Conservation (phyloP, 768 basidiomycete species). For the Suillus fuscotomentosus region DNA sequence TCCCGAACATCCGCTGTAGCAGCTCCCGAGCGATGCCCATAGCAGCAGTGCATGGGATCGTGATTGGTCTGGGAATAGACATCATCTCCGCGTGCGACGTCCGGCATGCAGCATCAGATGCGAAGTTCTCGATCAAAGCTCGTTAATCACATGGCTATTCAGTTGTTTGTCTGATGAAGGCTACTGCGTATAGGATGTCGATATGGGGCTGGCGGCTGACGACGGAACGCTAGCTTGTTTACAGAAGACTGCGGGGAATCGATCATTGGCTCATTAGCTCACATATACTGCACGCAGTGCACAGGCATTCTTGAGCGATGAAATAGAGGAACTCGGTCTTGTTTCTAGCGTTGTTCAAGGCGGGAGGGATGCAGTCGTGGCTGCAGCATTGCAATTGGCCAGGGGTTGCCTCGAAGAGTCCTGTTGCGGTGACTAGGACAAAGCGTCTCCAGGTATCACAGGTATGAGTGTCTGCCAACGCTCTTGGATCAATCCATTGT, state of each 20-base stretch:
- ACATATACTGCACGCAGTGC: slow-evolving; percentile 55
- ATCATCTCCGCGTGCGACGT: slow-evolving; percentile 71
- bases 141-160: slow-evolving; percentile 10
- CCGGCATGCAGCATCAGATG: slow-evolving; percentile 63
- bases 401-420: slow-evolving; percentile 76
- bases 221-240: slow-evolving; percentile 83
- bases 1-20: slow-evolving; percentile 69
- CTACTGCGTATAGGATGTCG: slow-evolving; percentile 62
- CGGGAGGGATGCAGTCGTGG: slow-evolving; percentile 60
- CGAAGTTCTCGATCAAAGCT: slow-evolving; percentile 73
- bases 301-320: slow-evolving; percentile 60
- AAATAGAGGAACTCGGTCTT: slow-evolving; percentile 70
- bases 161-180: slow-evolving; percentile 2
- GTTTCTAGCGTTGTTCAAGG: slow-evolving; percentile 72
- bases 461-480: slow-evolving; percentile 38
- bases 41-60: slow-evolving; percentile 73
- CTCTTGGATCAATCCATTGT: background rate
- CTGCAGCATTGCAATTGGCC: slow-evolving; percentile 66
- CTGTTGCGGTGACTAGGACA: slow-evolving; percentile 72
- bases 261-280: slow-evolving; percentile 69
- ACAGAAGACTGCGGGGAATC: slow-evolving; percentile 75
- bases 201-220: slow-evolving; percentile 85
- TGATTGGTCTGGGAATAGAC: slow-evolving; percentile 79
- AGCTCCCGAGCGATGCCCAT: slow-evolving; percentile 69
- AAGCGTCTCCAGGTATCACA: slow-evolving; percentile 80